Percentiles rank a stretch among this genome's conserved stretches.
These are phyloP conservation scores for Trichosporon coremiiforme DNA, from an alignment of 1,284 basidiomycete genomes.

Conservation along the genomic window DNA sequence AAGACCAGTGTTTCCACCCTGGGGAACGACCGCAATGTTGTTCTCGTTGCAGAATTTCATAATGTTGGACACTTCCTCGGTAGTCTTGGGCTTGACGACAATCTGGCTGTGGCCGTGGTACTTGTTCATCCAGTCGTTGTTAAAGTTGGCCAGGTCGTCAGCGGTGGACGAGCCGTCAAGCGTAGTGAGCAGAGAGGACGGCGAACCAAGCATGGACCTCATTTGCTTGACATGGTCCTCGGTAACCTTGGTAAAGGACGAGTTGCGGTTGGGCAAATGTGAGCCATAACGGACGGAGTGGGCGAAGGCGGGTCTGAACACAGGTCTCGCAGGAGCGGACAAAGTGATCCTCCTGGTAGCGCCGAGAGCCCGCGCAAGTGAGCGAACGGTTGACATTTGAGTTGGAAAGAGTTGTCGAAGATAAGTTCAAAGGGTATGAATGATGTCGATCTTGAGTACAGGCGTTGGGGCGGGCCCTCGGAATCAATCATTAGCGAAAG, in stretches of 20 bases:
- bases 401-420: not conserved
- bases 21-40: slow-evolving; percentile 85
- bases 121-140: slow-evolving; percentile 97
- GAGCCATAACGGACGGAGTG: slow-evolving; percentile 42
- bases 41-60: slow-evolving; percentile 79
- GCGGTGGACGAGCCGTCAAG: slow-evolving; percentile 52
- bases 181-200: slow-evolving; percentile 59
- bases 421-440: not conserved
- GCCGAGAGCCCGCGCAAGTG: not conserved
- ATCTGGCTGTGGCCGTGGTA: slow-evolving; percentile 81
- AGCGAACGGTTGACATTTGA: slow-evolving; percentile 16
- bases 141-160: slow-evolving; percentile 78
- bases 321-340: not conserved
- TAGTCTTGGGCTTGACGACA: slow-evolving; percentile 85
- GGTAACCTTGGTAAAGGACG: slow-evolving; percentile 57
- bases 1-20: slow-evolving; percentile 97
- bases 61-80: slow-evolving; percentile 83
- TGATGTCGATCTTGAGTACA: not conserved
- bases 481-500: not conserved
- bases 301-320: not conserved
- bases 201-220: slow-evolving; percentile 57
- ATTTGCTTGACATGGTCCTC: slow-evolving; percentile 58
- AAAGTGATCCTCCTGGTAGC: not conserved
- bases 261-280: slow-evolving; percentile 48
- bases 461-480: not conserved